Conservation (phyloP, 352 stramenopile species). For the Phytophthora capsici region DNA sequence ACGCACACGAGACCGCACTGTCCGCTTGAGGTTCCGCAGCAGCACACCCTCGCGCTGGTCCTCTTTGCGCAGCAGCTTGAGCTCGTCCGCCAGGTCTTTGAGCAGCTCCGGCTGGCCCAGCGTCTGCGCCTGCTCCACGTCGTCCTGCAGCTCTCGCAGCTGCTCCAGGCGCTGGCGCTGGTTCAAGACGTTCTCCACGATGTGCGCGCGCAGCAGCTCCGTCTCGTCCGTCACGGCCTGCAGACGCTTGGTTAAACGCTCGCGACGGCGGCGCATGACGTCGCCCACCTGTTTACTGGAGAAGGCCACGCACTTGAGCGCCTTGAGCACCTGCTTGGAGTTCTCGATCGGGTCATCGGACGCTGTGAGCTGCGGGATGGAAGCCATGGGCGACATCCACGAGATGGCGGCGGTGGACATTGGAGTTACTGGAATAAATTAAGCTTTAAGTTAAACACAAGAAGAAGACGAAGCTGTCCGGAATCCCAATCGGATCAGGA, state of each 20-base stretch:
- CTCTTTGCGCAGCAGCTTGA: conserved; percentile 55
- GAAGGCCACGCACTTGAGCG: conserved; percentile 68
- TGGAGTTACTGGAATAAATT: not conserved
- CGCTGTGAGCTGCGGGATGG: conserved; percentile 31
- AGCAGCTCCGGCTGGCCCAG: conserved; percentile 59
- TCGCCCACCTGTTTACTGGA: conserved; percentile 67
- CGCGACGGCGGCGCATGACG: conserved; percentile 59
- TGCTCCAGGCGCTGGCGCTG: conserved; percentile 54
- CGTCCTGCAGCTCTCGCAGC: conserved; percentile 57
- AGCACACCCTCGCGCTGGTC: conserved; percentile 51
- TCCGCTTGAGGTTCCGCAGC: conserved; percentile 55
- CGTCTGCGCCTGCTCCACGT: conserved; percentile 59
- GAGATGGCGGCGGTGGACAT: conserved; percentile 46
- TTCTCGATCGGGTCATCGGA: conserved; percentile 46
- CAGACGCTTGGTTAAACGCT: conserved; percentile 53
- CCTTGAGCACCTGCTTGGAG: conserved; percentile 70
- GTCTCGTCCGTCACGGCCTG: conserved; percentile 55
- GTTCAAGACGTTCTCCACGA: conserved; percentile 59
- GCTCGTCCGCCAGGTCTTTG: conserved; percentile 55
- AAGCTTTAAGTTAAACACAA: not conserved
- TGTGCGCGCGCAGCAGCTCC: conserved; percentile 53
- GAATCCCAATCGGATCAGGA: conserved; percentile 22
- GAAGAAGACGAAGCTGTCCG: not conserved
- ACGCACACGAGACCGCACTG: conserved; percentile 41
- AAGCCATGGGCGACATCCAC: conserved; percentile 37